Base-by-base conservation (phyloP, 2,329 filamentous ascomycete species). In the Cladosporium sp. region DNA sequence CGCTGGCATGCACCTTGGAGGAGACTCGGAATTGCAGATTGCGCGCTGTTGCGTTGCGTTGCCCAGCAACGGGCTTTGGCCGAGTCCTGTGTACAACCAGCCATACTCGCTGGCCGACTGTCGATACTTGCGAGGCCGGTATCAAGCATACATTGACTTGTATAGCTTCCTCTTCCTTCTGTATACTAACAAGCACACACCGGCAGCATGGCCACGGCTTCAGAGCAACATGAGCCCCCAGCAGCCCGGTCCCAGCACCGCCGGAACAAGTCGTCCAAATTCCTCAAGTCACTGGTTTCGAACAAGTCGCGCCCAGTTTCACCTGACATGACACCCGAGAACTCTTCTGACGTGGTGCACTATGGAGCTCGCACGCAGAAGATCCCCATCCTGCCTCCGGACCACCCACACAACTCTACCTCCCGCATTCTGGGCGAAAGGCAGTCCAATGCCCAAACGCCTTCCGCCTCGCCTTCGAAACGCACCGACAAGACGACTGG, bases 231-330 rank as follows among this genome's bases (percentile, higher is more conserved):
- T 42, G 55, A n/a, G 12, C 4, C 45, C 9, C 13, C 47, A 8
- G 8, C 35, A 42, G 36, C 19, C 39, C 59, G 60, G 20, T 65
- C 65, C 1, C 55, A 61, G n/a, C 66, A 70, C 50, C 66, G 63
- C 52, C 67, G 69, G 56, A 67, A 66, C 49, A 60, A 61, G 28
- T 70, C 67, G 39, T 69, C 67, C 49, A 67, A 67, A 57, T 72
- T 78, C 42, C 72, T 85, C 60, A 80, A 78, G 66, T 79, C 80
- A 19, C 77, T 84, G 57, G 77, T 84, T 63, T 73, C 75, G 19
- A 71, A 79, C 51, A 81, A 77, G 67, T 55, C 52, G 9, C 52
- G 52, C 8, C 52, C 52, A 28, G 52, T 55, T 15, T 55, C 52
- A 19, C 52, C 52, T 25, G 52, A 55, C 28, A 57, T 76, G 81